Evolutionary conservation across 2,329 filamentous ascomycete species (phyloP).

Genomic region (Ilyonectria mors-panacis): DNA sequence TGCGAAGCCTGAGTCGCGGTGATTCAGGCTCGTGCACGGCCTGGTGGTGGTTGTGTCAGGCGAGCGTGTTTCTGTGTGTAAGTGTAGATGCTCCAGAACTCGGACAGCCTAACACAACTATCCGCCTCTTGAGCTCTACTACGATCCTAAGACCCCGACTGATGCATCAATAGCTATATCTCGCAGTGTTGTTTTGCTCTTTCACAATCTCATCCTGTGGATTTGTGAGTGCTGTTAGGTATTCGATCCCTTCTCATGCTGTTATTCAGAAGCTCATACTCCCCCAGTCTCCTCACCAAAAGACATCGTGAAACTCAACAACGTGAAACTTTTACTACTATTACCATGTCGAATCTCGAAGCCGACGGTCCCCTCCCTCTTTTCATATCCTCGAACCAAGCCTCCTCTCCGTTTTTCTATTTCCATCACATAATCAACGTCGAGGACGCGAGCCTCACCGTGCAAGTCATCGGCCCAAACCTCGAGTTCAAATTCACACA

Average conservation of each 20-base stretch:
- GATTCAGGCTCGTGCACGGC: conserved; percentile 6
- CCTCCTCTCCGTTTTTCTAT: conserved; percentile 42
- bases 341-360: conserved; percentile 30
- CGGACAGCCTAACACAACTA: background rate
- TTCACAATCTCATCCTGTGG: background rate
- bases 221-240: background rate
- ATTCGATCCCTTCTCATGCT: background rate
- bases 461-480: conserved; percentile 53
- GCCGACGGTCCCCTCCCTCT: conserved; percentile 22
- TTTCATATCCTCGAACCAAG: conserved; percentile 44
- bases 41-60: background rate
- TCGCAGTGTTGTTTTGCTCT: background rate
- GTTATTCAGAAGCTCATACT: background rate
- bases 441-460: conserved; percentile 41
- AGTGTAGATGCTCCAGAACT: background rate
- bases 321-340: background rate
- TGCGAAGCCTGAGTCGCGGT: background rate
- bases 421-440: conserved; percentile 52
- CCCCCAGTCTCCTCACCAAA: background rate
- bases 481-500: conserved; percentile 51
- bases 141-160: background rate
- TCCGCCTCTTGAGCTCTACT: background rate
- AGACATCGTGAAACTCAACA: background rate
- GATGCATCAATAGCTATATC: background rate
- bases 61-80: background rate